Base-by-base conservation (phyloP, 148 eudicot genomes). In the Vaccinium darrowii region DNA sequence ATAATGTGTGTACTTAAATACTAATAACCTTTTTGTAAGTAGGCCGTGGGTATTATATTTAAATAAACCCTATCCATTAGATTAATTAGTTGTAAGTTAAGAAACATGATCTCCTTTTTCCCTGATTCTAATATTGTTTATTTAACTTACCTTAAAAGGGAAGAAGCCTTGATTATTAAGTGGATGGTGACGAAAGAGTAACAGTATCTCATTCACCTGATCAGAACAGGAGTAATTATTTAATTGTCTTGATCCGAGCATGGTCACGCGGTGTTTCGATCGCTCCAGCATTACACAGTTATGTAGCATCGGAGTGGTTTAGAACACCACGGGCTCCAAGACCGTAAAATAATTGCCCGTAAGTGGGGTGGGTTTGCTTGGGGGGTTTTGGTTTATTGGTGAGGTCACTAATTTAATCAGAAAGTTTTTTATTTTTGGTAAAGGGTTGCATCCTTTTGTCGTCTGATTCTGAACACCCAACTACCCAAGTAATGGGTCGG, bases 401-500 rank as follows among this genome's bases (percentile, higher is more conserved):
- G 78, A 79, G 74, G 86, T 69, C 86, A 84, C 67, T 67, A 15
- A 62, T 53, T 67, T 52, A 23, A 51, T 36, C 14, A 33, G 52
- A 27, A 19, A 43, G 47, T 36, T 1, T 52, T 16, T 69, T 80
- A 33, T 18, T 36, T 57, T 57, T 60, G 83, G 51, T 81, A 72
- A 47, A 51, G 75, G 73, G 75, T 81, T 81, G 56, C 81, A 76
- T 84, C 75, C 19, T 57, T 73, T n/a, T 63, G 83, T 47, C 57
- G 83, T 81, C 74, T 15, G 85, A 84, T 57, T 52, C 75, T 84
- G 14, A 79, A 54, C 86, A 84, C 53, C 74, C 86, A 84, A 84
- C 86, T 56, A 84, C 86, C 84, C 51, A 65, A n/a, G 54, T 25
- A 27, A 84, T 77, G 81, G 85, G 86, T 58, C 75, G 62, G 60